These are phyloP conservation scores for Eutypa lata DNA, from an alignment of 2,329 filamentous ascomycete species.

Conservation along the genomic window DNA sequence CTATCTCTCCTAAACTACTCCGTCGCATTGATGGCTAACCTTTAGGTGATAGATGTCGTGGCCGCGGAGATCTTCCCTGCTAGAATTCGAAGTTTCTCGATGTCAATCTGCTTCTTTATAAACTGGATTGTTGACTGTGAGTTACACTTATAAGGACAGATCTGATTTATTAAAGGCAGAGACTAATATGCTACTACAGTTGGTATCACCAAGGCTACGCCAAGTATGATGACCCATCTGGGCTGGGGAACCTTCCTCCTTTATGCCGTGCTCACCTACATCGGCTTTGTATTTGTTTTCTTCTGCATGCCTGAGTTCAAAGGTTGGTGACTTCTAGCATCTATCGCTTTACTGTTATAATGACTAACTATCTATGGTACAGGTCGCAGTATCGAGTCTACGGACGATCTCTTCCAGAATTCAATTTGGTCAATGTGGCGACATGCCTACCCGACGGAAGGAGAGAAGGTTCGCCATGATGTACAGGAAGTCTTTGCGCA, in stretches of 20 bases:
- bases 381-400: constrained; percentile 42
- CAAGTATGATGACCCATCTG: constrained; percentile 33
- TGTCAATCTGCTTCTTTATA: constrained; percentile 25
- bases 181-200: background rate
- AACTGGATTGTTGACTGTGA: constrained; percentile 30
- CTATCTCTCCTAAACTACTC: background rate
- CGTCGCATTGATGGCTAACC: background rate
- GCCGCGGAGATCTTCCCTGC: constrained; percentile 32
- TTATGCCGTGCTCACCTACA: constrained; percentile 32
- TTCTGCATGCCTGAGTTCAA: constrained; percentile 51
- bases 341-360: no score
- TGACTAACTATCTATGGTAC: background rate
- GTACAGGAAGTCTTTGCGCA: constrained; percentile 20
- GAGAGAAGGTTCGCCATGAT: constrained; percentile 30
- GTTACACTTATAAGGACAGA: background rate
- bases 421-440: constrained; percentile 39
- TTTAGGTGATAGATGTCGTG: constrained; percentile 12
- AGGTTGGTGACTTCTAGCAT: constrained; percentile 20
- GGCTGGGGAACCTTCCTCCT: constrained; percentile 34
- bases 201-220: constrained; percentile 29
- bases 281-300: constrained; percentile 38
- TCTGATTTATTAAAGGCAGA: background rate
- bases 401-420: constrained; percentile 43
- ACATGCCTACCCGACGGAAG: constrained; percentile 35
- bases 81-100: constrained; percentile 27